A percentile compares a stretch with the other conserved stretches of the same genome.
phyloP scores from a whole-genome alignment of 495 filamentous ascomycete genomes.

The Hypomontagnella submonticulosa region DNA sequence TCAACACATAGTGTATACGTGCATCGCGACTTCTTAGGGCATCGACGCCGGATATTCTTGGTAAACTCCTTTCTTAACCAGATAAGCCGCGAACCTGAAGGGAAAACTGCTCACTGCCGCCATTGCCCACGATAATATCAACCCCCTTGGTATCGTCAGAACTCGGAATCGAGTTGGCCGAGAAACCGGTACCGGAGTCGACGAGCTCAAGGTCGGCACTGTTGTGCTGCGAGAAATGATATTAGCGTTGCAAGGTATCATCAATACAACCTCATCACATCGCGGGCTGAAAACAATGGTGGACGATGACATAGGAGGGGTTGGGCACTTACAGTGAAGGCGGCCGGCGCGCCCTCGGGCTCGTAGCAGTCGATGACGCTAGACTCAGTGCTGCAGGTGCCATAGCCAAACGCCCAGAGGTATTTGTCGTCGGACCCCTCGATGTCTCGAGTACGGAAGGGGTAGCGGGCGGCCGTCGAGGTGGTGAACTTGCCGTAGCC shows the following conservation, averaged over 20 bases:
- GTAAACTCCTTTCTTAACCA: background rate
- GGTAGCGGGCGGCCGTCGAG: no score
- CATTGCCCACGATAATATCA: slow-evolving; percentile 16
- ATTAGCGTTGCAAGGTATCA: no score
- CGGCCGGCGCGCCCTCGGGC: slow-evolving; percentile 38
- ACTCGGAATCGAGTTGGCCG: slow-evolving; percentile 6
- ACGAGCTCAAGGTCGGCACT: no score
- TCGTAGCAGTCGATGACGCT: slow-evolving; percentile 40
- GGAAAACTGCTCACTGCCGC: slow-evolving; percentile 11
- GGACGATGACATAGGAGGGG: background rate
- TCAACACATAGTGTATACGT: background rate
- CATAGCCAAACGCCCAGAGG: slow-evolving; percentile 30
- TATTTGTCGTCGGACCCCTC: no score
- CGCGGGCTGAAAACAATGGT: no score
- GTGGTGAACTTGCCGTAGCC: background rate
- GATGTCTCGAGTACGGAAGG: no score
- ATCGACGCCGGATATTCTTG: background rate
- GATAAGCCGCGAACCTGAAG: slow-evolving; percentile 16
- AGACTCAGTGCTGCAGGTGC: slow-evolving; percentile 48
- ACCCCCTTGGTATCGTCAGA: background rate
- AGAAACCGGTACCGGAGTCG: slow-evolving; percentile 3
- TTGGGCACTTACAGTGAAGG: background rate
- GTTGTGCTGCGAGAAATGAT: no score
- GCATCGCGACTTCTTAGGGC: slow-evolving; percentile 2
- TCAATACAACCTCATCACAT: no score